Conservation (phyloP, 179 eudicot genomes). For the Camellia oleifera region DNA sequence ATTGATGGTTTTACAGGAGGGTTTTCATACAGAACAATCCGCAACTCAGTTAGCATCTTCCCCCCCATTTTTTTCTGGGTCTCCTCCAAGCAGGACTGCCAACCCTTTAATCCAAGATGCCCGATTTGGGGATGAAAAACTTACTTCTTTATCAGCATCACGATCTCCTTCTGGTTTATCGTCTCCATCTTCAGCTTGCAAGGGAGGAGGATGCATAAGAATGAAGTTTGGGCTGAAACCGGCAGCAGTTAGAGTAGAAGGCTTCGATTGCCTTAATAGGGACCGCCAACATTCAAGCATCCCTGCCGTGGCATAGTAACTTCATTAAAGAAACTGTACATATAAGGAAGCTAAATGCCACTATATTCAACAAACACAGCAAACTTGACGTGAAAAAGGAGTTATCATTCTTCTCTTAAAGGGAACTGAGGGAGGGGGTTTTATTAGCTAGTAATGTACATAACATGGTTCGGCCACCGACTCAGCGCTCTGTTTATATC, state of each 20-base stretch:
- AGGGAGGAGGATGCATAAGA: slow-evolving; percentile 47
- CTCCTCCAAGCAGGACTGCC: slow-evolving; percentile 57
- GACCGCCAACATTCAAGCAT: slow-evolving; percentile 40
- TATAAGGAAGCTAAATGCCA: slow-evolving; percentile 17
- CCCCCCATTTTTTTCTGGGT: slow-evolving; percentile 54
- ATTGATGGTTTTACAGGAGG: slow-evolving; percentile 25
- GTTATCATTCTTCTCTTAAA: neutral
- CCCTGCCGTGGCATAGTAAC: slow-evolving; percentile 41
- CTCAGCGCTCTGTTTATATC: neutral
- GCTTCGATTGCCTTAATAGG: slow-evolving; percentile 55
- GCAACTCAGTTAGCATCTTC: slow-evolving; percentile 35
- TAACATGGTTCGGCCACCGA: neutral
- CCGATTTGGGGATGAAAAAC: slow-evolving; percentile 35
- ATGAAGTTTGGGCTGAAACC: slow-evolving; percentile 48
- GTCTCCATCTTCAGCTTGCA: slow-evolving; percentile 35
- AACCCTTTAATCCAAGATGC: slow-evolving; percentile 56
- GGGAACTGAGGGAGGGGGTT: neutral
- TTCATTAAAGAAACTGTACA: slow-evolving; percentile 37
- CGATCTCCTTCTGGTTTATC: slow-evolving; percentile 30
- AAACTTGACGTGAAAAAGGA: neutral
- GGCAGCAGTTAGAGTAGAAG: slow-evolving; percentile 54
- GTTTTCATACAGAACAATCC: slow-evolving; percentile 30
- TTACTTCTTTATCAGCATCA: slow-evolving; percentile 33
- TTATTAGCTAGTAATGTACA: neutral
- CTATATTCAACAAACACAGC: neutral